Conservation (phyloP, 164 flowering plant genomes). For the Warburgia ugandensis region DNA sequence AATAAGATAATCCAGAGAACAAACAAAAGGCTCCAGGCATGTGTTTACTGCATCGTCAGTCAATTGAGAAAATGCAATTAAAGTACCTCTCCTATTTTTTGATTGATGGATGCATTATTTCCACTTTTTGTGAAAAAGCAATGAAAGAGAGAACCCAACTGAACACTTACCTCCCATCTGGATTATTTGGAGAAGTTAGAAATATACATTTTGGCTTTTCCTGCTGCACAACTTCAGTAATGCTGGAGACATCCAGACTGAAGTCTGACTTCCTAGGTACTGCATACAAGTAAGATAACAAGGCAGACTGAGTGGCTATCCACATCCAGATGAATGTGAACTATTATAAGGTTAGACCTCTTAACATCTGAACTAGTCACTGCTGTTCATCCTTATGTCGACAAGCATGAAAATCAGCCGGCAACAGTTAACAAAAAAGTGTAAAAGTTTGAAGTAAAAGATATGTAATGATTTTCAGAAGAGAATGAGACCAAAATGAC, state of each 20-base stretch:
- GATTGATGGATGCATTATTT: not conserved
- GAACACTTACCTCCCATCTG: constrained; percentile 85
- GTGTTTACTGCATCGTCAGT: too few species aligned
- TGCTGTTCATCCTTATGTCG: too few species aligned
- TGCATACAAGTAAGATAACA: constrained; percentile 23
- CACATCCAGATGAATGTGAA: not conserved
- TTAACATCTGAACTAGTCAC: too few species aligned
- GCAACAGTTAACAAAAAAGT: too few species aligned
- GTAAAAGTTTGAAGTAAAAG: too few species aligned
- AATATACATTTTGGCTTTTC: constrained; percentile 97
- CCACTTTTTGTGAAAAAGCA: not conserved
- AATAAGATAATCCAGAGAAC: not conserved
- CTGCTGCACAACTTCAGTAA: constrained; percentile 48
- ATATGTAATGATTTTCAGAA: too few species aligned
- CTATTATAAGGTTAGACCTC: too few species aligned
- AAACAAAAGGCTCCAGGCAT: not conserved
- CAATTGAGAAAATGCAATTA: too few species aligned
- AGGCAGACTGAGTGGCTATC: not conserved
- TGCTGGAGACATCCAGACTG: constrained; percentile 66
- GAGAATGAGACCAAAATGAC: not conserved
- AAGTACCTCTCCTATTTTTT: not conserved
- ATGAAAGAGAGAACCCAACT: not conserved
- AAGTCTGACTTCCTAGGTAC: constrained; percentile 86
- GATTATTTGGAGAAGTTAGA: constrained; percentile 96
- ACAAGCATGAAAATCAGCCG: too few species aligned